Evolutionary conservation across 163 green algal genomes (phyloP), one percentile per base, ranked within the genome.

Genomic region (Prototheca stagnorum): DNA sequence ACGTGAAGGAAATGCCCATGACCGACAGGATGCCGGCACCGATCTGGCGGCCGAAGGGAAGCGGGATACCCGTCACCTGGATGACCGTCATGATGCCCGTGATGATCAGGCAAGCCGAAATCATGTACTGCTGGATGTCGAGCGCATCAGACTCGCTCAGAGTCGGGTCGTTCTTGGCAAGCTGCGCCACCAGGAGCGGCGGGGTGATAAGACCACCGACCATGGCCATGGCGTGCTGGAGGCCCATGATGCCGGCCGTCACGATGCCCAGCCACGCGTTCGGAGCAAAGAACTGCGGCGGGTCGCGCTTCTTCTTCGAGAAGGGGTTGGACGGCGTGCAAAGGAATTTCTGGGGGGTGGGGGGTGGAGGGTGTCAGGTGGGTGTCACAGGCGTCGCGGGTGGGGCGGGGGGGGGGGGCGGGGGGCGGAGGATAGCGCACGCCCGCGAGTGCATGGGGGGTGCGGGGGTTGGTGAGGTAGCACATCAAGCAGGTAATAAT

Each of bases 201-300:
- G 47, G 37, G 4, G 52, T 55, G 12, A 62, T 54, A 5, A 73
- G 55, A 17, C 54, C 52, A 14, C 47, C 56, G 2, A 80, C 51
- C 77, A 88, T 91, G 29, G 76, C 77, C 31, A 92, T 63, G 2
- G 68, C 65, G 39, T 92, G 81, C 65, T 90, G 81, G 28, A 85
- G 64, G 22, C 77, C 77, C 68, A 84, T 87, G 16, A 85, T 25
- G 2, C 64, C 12, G 1, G 77, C 66, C 1, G 76, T 56, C 24
- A 81, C 23, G 16, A 88, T 39, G 34, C 70, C 69, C 31, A 67
- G 51, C 12, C 23, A 51, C 0, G 21, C 26, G 15, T 43, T 27
- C 35, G 21, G 35, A 29, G 25, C 44, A 19, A 55, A 61, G 45
- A 54, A 61, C 1, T 39, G 16, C 8, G 53, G 54, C n/a, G 46